These are phyloP conservation scores for Penicillium simplicissimum DNA, from an alignment of 495 filamentous ascomycete genomes.

Conservation along the genomic window DNA sequence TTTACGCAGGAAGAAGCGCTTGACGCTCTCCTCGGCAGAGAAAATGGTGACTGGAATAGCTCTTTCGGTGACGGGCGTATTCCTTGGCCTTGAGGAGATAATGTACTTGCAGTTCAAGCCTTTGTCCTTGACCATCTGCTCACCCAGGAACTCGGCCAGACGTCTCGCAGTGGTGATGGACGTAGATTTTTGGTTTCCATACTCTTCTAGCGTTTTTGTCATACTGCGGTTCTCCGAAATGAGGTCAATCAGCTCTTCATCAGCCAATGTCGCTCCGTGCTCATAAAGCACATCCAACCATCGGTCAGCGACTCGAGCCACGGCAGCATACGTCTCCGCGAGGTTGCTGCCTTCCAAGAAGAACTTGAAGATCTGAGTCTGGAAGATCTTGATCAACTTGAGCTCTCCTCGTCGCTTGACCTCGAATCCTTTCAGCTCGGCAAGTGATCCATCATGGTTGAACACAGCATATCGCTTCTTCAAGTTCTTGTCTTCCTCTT, in stretches of 20 bases:
- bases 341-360: slow-evolving; percentile 90
- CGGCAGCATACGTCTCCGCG: slow-evolving; percentile 83
- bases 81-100: slow-evolving; percentile 83
- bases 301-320: slow-evolving; percentile 91
- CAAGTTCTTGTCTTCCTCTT: slow-evolving; percentile 98
- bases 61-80: slow-evolving; percentile 90
- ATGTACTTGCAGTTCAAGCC: slow-evolving; percentile 99
- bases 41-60: slow-evolving; percentile 97
- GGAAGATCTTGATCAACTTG: slow-evolving; percentile 99
- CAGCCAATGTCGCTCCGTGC: slow-evolving; percentile 81
- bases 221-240: slow-evolving; percentile 99
- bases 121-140: slow-evolving; percentile 99
- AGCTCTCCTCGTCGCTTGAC: slow-evolving; percentile 97
- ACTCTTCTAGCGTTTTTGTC: slow-evolving; percentile 94
- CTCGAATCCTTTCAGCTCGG: slow-evolving; percentile 98
- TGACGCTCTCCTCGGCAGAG: slow-evolving; percentile 84
- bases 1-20: slow-evolving; percentile 86
- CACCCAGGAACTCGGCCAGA: slow-evolving; percentile 91
- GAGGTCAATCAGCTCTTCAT: slow-evolving; percentile 96
- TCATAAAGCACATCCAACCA: slow-evolving; percentile 94
- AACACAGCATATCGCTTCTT: slow-evolving; percentile 99
- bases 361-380: slow-evolving; percentile 98
- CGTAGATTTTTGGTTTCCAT: slow-evolving; percentile 92
- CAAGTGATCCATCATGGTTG: slow-evolving; percentile 93
- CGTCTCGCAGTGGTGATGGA: slow-evolving; percentile 98